A percentile compares a stretch with the other conserved stretches of the same genome.
Conservation (phyloP, 345 rosid genomes). For the Sonneratia alba region DNA sequence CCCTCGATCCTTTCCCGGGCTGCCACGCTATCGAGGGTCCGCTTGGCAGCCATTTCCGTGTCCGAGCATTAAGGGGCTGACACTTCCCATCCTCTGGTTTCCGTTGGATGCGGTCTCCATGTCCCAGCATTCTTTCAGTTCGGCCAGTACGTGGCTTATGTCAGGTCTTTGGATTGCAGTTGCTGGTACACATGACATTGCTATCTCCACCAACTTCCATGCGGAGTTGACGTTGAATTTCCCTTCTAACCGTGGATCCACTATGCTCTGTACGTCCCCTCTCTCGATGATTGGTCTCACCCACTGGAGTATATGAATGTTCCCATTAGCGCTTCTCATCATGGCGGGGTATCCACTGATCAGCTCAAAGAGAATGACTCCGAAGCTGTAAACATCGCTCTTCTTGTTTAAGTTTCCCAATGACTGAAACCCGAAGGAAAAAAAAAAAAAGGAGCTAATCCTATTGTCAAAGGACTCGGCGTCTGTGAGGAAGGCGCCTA, state of each 20-base stretch:
- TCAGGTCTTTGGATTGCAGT: slow-evolving; percentile 23
- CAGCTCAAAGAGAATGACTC: slow-evolving; percentile 40
- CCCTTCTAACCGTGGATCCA: slow-evolving; percentile 30
- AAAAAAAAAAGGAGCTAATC: background rate
- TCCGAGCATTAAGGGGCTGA: too few relatives aligned
- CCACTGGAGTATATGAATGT: slow-evolving; percentile 33
- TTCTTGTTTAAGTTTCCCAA: slow-evolving; percentile 20
- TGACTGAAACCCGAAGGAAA: slow-evolving; percentile 5
- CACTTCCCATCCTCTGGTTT: background rate
- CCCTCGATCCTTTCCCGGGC: too few relatives aligned
- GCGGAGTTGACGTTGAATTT: slow-evolving; percentile 24
- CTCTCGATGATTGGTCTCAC: slow-evolving; percentile 20
- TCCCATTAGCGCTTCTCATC: slow-evolving; percentile 17
- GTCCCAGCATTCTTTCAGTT: slow-evolving; percentile 28
- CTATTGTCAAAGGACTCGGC: background rate
- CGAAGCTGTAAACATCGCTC: slow-evolving; percentile 52
- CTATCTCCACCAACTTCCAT: slow-evolving; percentile 39
- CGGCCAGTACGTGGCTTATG: slow-evolving; percentile 25
- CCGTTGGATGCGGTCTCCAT: slow-evolving; percentile 3
- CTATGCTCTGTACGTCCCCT: slow-evolving; percentile 28
- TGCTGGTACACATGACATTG: slow-evolving; percentile 25
- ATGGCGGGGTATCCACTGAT: slow-evolving; percentile 40
- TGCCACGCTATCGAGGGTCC: too few relatives aligned
- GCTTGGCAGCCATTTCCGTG: too few relatives aligned
- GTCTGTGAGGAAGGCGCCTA: too few relatives aligned